These are phyloP conservation scores for Hamamelis virginiana DNA, from an alignment of 164 flowering plant genomes.

Conservation along the genomic window DNA sequence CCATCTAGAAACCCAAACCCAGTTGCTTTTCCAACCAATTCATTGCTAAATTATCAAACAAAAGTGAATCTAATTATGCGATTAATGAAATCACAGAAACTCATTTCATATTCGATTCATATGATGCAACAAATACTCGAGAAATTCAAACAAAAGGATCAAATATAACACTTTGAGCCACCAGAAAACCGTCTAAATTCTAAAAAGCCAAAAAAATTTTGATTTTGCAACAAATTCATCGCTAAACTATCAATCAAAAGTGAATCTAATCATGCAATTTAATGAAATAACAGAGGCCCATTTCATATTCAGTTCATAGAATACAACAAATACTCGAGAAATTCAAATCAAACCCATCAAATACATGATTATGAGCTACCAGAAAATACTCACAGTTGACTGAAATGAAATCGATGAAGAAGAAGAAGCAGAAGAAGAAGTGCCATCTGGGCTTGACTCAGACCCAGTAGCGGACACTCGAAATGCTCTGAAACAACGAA, in stretches of 20 bases:
- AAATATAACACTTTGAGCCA: too few relatives aligned
- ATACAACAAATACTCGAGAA: background rate
- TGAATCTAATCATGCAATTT: background rate
- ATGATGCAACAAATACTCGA: background rate
- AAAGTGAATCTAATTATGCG: background rate
- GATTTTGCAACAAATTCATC: background rate
- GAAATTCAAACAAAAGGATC: background rate
- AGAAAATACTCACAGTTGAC: constrained; percentile 42
- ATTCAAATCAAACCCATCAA: background rate
- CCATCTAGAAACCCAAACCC: background rate
- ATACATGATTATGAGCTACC: background rate
- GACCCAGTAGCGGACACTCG: constrained; percentile 35
- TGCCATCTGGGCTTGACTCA: constrained; percentile 33
- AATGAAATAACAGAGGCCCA: background rate
- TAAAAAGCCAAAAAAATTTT: too few relatives aligned
- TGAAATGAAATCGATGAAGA: constrained; percentile 27
- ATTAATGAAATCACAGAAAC: too few relatives aligned
- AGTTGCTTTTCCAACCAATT: background rate
- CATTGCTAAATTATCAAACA: background rate
- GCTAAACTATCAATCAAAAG: background rate
- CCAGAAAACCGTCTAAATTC: too few relatives aligned
- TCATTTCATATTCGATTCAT: too few relatives aligned
- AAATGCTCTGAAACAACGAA: constrained; percentile 22
- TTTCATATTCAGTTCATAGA: background rate
- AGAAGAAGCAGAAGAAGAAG: constrained; percentile 32